phyloP scores from a whole-genome alignment of 345 rosid genomes.

The Clausena lansium region DNA sequence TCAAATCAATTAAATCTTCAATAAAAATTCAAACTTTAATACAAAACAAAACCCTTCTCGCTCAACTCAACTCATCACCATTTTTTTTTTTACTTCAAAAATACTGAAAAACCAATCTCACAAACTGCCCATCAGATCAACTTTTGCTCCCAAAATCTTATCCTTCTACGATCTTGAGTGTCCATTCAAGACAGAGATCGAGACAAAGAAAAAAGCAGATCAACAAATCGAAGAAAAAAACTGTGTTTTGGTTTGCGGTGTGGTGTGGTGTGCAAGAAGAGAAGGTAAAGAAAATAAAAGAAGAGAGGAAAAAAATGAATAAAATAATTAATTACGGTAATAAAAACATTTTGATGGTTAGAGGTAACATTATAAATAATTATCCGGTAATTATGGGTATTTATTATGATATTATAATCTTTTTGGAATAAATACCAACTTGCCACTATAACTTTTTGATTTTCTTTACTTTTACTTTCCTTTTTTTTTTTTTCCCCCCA shows the following conservation, averaged over 20 bases:
- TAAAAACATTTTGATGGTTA: not conserved
- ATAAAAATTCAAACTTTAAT: slow-evolving; percentile 29
- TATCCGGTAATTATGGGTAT: slow-evolving; percentile 17
- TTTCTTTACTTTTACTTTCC: not conserved
- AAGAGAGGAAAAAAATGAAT: not conserved
- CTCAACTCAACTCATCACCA: slow-evolving; percentile 26
- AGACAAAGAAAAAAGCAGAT: slow-evolving; percentile 58
- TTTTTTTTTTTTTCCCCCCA: not conserved
- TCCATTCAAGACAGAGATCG: slow-evolving; percentile 58
- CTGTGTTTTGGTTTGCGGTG: slow-evolving; percentile 21
- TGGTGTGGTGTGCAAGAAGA: slow-evolving; percentile 40
- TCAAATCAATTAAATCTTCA: slow-evolving; percentile 48
- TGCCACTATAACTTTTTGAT: not conserved
- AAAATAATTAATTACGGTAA: not conserved
- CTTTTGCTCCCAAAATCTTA: slow-evolving; percentile 26
- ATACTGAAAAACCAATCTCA: slow-evolving; percentile 14
- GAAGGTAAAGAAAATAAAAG: slow-evolving; percentile 43
- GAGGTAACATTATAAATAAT: slow-evolving; percentile 11
- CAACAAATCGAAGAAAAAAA: slow-evolving; percentile 73
- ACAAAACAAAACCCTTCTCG: slow-evolving; percentile 18
- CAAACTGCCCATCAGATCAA: slow-evolving; percentile 19
- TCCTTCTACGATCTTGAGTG: slow-evolving; percentile 44
- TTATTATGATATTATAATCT: slow-evolving; percentile 24
- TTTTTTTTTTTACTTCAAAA: slow-evolving; percentile 23
- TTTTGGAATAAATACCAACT: not conserved